Percentiles rank a stretch among this genome's conserved stretches.
phyloP scores from a whole-genome alignment of 805 yeast species.

The Hanseniaspora vineae region DNA sequence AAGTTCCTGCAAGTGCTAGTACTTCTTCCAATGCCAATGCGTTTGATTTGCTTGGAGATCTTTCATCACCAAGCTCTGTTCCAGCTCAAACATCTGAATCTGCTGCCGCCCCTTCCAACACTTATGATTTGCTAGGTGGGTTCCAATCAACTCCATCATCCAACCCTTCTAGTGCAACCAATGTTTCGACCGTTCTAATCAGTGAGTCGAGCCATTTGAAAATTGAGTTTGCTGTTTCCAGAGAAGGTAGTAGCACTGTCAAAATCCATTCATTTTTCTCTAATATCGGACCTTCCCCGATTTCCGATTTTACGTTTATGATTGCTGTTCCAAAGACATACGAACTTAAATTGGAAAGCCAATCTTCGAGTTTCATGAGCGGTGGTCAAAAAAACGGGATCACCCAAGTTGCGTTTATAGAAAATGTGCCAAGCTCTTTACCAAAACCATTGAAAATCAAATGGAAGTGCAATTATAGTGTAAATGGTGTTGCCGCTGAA shows the following conservation, averaged over 20 bases:
- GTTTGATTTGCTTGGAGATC: constrained; percentile 11
- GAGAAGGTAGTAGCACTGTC: constrained; percentile 26
- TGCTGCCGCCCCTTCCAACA: constrained; percentile 6
- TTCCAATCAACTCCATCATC: constrained; percentile 9
- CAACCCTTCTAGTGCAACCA: constrained; percentile 4
- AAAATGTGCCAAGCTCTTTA: constrained; percentile 22
- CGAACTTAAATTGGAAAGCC: constrained; percentile 46
- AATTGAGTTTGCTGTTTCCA: constrained; percentile 32
- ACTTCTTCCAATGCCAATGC: constrained; percentile 10
- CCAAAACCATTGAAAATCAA: constrained; percentile 45
- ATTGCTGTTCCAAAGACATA: constrained; percentile 62
- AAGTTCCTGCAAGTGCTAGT: constrained; percentile 8
- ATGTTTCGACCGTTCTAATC: constrained; percentile 20
- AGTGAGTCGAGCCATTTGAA: constrained; percentile 34
- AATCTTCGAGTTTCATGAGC: constrained; percentile 40
- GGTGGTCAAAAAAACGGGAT: constrained; percentile 37
- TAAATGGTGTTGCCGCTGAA: constrained; percentile 35
- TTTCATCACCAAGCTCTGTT: constrained; percentile 12
- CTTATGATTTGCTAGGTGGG: constrained; percentile 11
- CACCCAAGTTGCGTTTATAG: constrained; percentile 32
- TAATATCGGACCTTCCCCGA: constrained; percentile 32
- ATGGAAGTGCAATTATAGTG: constrained; percentile 53
- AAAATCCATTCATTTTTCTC: constrained; percentile 38
- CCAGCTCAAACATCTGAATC: constrained; percentile 8
- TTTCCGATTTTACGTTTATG: constrained; percentile 42